Percentiles rank a stretch among this genome's conserved stretches.
These are phyloP conservation scores for Yamadazyma epiphylla DNA, from an alignment of 1,139 yeast genomes.

Conservation along the genomic window DNA sequence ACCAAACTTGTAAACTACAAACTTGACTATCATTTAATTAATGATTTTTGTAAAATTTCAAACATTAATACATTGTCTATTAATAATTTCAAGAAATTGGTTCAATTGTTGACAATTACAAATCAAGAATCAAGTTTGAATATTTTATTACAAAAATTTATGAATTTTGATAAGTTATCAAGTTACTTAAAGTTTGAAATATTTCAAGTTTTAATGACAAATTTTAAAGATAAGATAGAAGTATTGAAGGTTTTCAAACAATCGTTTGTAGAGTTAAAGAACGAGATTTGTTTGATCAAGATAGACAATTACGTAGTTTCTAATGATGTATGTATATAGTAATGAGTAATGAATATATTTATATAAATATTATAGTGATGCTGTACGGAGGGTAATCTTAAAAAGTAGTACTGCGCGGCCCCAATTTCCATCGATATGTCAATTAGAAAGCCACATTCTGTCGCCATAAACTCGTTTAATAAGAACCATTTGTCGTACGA, in stretches of 20 bases:
- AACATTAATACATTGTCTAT: conserved; percentile 17
- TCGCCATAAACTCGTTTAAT: conserved; percentile 47
- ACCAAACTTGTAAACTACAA: conserved; percentile 5
- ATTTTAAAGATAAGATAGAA: conserved; percentile 13
- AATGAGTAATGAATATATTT: conserved; percentile 11
- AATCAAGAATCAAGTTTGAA: conserved; percentile 23
- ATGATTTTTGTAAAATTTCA: conserved; percentile 19
- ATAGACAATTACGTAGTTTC: conserved; percentile 7
- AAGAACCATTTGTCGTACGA: conserved; percentile 54
- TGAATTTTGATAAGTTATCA: conserved; percentile 14
- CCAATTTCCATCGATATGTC: no score
- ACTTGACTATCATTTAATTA: conserved; percentile 9
- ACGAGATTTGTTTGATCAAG: conserved; percentile 15
- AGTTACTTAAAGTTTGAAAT: conserved; percentile 26
- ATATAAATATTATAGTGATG: background rate
- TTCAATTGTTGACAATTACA: conserved; percentile 23
- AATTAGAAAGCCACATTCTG: conserved; percentile 26
- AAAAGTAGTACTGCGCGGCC: no score
- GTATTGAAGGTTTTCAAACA: conserved; percentile 16
- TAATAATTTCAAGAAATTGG: conserved; percentile 21
- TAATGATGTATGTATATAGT: conserved; percentile 1
- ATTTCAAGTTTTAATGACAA: conserved; percentile 21
- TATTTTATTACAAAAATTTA: conserved; percentile 26
- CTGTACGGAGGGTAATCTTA: background rate
- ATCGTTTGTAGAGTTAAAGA: conserved; percentile 15